phyloP scores from a whole-genome alignment of 352 stramenopile genomes.

The Pythium aristosporum region DNA sequence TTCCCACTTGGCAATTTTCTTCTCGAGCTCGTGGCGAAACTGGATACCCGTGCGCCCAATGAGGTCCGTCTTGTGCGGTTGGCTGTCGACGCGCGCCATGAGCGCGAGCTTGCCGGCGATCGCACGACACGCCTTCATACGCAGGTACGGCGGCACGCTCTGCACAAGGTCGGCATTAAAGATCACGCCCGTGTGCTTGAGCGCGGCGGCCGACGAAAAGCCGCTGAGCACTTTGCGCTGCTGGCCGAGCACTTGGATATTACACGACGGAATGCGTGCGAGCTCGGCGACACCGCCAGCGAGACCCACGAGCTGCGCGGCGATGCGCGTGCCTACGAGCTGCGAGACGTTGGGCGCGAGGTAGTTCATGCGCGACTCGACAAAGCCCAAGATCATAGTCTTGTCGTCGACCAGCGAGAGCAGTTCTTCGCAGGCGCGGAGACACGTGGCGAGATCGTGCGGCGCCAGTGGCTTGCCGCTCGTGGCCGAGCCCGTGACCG shows the following conservation, averaged over 20 bases:
- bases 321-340: slow-evolving; percentile 94
- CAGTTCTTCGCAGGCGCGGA: slow-evolving; percentile 84
- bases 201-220: slow-evolving; percentile 78
- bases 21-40: slow-evolving; percentile 90
- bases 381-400: slow-evolving; percentile 87
- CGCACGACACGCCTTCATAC: slow-evolving; percentile 93
- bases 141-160: slow-evolving; percentile 87
- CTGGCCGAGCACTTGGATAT: slow-evolving; percentile 96
- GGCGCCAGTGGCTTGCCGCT: slow-evolving; percentile 77
- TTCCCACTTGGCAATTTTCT: slow-evolving; percentile 97
- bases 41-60: slow-evolving; percentile 68
- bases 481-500: slow-evolving; percentile 91
- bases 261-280: slow-evolving; percentile 95
- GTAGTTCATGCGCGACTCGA: slow-evolving; percentile 91
- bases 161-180: slow-evolving; percentile 93
- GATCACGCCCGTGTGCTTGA: slow-evolving; percentile 94
- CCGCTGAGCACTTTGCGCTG: slow-evolving; percentile 91
- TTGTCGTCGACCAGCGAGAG: slow-evolving; percentile 88
- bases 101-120: slow-evolving; percentile 90
- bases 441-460: slow-evolving; percentile 70
- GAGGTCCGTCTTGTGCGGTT: slow-evolving; percentile 71
- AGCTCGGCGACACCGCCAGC: slow-evolving; percentile 94
- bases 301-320: slow-evolving; percentile 93
- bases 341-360: slow-evolving; percentile 93
- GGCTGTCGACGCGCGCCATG: slow-evolving; percentile 92